Base-by-base conservation (phyloP, 2,329 filamentous ascomycete genomes). In the Lecanicillium sp. region DNA sequence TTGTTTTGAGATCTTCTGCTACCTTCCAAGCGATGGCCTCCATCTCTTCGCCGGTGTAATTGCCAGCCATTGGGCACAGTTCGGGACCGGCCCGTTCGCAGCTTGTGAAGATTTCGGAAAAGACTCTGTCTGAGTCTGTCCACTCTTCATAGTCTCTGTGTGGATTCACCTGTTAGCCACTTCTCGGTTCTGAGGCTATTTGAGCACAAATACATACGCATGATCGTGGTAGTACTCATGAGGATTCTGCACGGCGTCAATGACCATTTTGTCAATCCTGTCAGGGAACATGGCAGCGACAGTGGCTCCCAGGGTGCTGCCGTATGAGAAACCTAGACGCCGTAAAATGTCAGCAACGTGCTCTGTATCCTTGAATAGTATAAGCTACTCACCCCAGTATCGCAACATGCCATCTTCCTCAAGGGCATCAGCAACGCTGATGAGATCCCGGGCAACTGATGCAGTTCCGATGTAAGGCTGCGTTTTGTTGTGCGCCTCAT, bases 241-340 rank as follows among this genome's bases (percentile, higher is more conserved):
- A 7, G 52, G 49, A 35, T 59, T 62, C 17, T 52, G 39, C 5
- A 57, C 52, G 35, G 59, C 59, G 44, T 68, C 65, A 2, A 68
- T 43, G 12, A 66, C 43, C 9, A 66, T 39, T 25, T 51, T 52
- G 17, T 62, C 62, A 17, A 67, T 52, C 29, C 57, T 51, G 17
- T 66, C 59, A 1, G 64, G 65, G 41, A 65, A 66, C 57, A 69
- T 61, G 15, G 61, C 57, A 6, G 60, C 61, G 11, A 60, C 47
- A 0, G 57, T 64, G 3, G 52, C 50, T 7, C 66, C 65, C 2
- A 69, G 45, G 5, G 57, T 46, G 2, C 59, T 62, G 12, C 65
- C 64, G 38, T 68, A 68, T 2, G 62, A 66, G n/a, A 60, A 49
- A 11, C 22, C 22, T 25, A 25, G 11, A 25, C 6, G 22, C 22